phyloP scores from a whole-genome alignment of 805 yeast genomes.

The Yamadazyma laniorum region DNA sequence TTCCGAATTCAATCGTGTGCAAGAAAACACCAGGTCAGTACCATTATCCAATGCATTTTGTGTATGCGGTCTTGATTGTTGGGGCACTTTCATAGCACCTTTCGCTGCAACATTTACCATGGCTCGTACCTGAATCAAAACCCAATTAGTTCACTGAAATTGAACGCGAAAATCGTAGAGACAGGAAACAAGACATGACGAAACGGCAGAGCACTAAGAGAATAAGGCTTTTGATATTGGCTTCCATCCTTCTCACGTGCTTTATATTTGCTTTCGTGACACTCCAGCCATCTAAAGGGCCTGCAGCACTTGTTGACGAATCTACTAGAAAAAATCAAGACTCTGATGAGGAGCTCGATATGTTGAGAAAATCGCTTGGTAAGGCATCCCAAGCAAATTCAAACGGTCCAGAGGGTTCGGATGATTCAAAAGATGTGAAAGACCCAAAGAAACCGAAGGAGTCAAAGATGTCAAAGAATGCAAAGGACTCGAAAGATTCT shows the following conservation, averaged over 20 bases:
- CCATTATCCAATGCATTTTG: no score
- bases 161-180: no score
- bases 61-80: no score
- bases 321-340: neutral
- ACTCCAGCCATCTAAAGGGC: neutral
- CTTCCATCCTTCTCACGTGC: constrained; percentile 1
- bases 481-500: constrained; percentile 1
- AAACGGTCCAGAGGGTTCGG: neutral
- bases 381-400: no score
- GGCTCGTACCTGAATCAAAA: no score
- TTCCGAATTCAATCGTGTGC: no score
- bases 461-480: no score
- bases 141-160: no score
- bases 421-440: neutral
- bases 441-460: constrained; percentile 1
- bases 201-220: constrained; percentile 10
- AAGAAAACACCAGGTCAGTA: no score
- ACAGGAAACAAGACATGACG: no score
- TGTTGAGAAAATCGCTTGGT: constrained; percentile 11
- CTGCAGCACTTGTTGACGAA: neutral
- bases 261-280: constrained; percentile 1
- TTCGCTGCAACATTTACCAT: no score
- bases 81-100: no score
- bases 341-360: constrained; percentile 7
- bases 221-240: constrained; percentile 8